A percentile compares a stretch with the other conserved stretches of the same genome.
Conservation (phyloP, 495 filamentous ascomycete genomes). For the Staphylotrichum tortipilum region DNA sequence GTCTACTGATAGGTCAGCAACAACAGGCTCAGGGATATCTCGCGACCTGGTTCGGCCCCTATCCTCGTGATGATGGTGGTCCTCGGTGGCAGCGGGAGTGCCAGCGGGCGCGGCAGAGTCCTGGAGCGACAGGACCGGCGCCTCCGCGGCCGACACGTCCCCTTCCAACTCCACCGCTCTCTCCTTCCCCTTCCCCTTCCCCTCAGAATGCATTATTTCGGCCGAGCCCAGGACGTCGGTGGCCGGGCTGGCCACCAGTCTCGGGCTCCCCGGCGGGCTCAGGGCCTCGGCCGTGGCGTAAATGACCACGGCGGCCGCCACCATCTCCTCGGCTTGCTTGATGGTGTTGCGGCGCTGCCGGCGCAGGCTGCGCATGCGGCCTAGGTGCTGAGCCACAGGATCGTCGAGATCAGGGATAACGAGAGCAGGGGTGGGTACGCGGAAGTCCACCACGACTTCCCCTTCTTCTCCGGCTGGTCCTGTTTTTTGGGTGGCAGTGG, state of each 20-base stretch:
- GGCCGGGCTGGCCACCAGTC: conserved; percentile 18
- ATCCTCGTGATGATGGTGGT: conserved; percentile 11
- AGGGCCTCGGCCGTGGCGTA: conserved; percentile 36
- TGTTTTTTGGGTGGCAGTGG: conserved; percentile 15
- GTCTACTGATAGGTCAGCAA: conserved; percentile 42
- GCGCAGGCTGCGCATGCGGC: conserved; percentile 31
- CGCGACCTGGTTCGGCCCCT: conserved; percentile 24
- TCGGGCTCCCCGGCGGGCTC: conserved; percentile 30
- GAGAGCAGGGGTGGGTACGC: conserved; percentile 35
- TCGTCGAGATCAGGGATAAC: conserved; percentile 37
- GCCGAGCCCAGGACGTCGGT: conserved; percentile 20
- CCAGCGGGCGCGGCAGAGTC: conserved; percentile 6
- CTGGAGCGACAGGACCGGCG: conserved; percentile 14
- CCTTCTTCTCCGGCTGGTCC: conserved; percentile 11
- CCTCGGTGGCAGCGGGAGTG: too few relatives aligned
- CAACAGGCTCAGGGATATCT: conserved; percentile 29
- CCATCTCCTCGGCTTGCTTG: conserved; percentile 36
- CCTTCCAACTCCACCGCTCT: conserved; percentile 27
- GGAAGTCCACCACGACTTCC: conserved; percentile 28
- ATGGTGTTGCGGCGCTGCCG: conserved; percentile 32
- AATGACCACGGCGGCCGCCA: conserved; percentile 40
- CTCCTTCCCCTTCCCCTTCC: conserved; percentile 25
- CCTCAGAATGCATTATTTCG: conserved; percentile 26
- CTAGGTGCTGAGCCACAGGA: conserved; percentile 31
- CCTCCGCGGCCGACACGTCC: conserved; percentile 22